Percentiles rank a stretch among this genome's conserved stretches.
Conservation (phyloP, 192 early-diverging fungal genomes). For the Coemansia sp. region DNA sequence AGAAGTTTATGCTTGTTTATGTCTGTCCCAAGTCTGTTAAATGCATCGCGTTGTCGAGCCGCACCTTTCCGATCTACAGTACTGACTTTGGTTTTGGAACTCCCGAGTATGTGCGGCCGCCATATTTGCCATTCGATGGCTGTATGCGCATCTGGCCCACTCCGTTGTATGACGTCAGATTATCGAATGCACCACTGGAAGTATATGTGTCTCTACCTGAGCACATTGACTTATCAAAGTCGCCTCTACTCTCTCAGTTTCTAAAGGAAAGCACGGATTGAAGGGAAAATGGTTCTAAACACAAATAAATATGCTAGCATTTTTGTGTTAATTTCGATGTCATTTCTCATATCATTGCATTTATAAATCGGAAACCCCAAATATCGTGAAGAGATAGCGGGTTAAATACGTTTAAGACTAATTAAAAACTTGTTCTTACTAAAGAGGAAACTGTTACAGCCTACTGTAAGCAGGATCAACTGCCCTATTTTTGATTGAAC, state of each 20-base stretch:
- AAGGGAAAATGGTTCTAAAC: no score
- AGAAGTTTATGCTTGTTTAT: constrained; percentile 39
- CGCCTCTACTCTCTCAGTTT: constrained; percentile 31
- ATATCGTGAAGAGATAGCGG: no score
- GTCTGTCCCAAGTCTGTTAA: constrained; percentile 28
- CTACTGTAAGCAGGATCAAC: no score
- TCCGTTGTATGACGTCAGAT: constrained; percentile 9
- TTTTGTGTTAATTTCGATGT: no score
- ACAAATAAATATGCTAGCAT: no score
- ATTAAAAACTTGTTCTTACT: no score
- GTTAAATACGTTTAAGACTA: no score
- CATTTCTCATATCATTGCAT: no score
- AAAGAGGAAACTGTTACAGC: no score
- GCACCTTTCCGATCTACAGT: constrained; percentile 49
- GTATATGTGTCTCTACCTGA: constrained; percentile 46
- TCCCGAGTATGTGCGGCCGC: constrained; percentile 47
- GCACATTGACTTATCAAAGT: constrained; percentile 29
- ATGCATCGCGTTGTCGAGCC: constrained; percentile 43
- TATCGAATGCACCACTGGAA: constrained; percentile 24
- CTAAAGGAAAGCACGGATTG: no score
- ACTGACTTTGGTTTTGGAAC: constrained; percentile 47
- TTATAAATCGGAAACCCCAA: no score
- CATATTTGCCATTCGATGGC: constrained; percentile 48
- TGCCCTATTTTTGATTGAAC: no score
- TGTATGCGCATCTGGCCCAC: constrained; percentile 54